Evolutionary conservation across 495 filamentous ascomycete species (phyloP), one percentile per base, ranked within the genome.

Genomic region (Tuber calosporum): DNA sequence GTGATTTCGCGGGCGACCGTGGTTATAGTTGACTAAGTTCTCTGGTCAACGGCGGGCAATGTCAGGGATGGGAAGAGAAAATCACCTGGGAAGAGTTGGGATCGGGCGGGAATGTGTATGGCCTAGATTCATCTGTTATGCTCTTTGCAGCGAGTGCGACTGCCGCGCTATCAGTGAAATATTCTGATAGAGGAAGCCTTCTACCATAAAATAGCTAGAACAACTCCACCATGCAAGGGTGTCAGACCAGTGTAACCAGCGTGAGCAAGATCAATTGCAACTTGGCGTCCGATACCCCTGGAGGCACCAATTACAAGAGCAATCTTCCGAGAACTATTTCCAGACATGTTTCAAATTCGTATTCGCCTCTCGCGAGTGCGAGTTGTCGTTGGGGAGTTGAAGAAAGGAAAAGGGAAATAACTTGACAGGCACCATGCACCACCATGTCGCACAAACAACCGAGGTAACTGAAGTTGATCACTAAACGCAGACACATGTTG

Each of bases 111-210:
- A 94, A 94, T 5, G 90, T 88, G 7, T 76, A 79, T 42, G 83
- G 82, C 70, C 81, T 84, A 73, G 80, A 80, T 34, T 90, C 87
- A 79, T 90, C 86, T 70, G 90, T 93, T 15, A 87, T 90, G 67
- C 89, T 90, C 82, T 94, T 95, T n/a, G 92, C 91, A 30, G 91
- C 87, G 17, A 94, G 87, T 76, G 94, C 89, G 70, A 95, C 93
- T 96, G 67, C 11, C 30, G 30, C 19, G 37, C 20, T 38, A 53
- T 78, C 34, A 73, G 66, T 3, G 4, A 0, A 34, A 34, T 7
- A 30, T 15, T 30, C 26, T 34, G 4, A 30, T 30, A 9, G 26
- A 17, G 48, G 19, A 34, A 0, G 9, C 26, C 53, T 34, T 15
- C 30, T 19, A 62, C 26, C 26, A 1, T 34, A 2, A 9, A 11